Evolutionary conservation across 179 eudicot species (phyloP).

Genomic region (Amaranthus tricolor): DNA sequence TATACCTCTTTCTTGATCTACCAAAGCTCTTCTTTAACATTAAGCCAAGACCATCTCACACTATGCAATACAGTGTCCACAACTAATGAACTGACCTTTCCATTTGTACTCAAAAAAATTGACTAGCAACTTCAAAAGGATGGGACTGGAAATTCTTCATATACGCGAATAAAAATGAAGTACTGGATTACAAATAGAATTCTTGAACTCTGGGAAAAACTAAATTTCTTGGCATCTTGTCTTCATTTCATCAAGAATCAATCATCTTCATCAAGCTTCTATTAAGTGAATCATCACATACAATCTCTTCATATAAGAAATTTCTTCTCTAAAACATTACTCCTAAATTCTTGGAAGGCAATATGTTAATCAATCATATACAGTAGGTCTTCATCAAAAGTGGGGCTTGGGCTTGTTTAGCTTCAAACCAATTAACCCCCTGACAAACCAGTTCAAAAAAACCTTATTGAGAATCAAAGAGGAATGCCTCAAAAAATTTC

Average conservation of each 20-base stretch:
- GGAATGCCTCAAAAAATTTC: slow-evolving; percentile 9
- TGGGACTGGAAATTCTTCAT: slow-evolving; percentile 56
- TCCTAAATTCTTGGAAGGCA: slow-evolving; percentile 54
- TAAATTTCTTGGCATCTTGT: slow-evolving; percentile 44
- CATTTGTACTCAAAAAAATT: slow-evolving; percentile 44
- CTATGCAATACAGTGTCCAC: slow-evolving; percentile 11
- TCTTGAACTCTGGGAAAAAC: slow-evolving; percentile 45
- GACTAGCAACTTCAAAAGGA: slow-evolving; percentile 61
- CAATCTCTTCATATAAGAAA: slow-evolving; percentile 48
- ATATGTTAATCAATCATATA: slow-evolving; percentile 47
- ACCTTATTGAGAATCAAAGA: slow-evolving; percentile 40
- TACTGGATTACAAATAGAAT: slow-evolving; percentile 38
- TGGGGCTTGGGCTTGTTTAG: slow-evolving; percentile 92
- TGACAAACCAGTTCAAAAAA: slow-evolving; percentile 72
- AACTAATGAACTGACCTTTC: slow-evolving; percentile 33
- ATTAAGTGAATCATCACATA: slow-evolving; percentile 27
- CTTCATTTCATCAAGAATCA: slow-evolving; percentile 50
- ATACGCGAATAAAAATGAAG: slow-evolving; percentile 43
- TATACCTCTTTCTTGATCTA: slow-evolving; percentile 35
- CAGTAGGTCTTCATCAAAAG: slow-evolving; percentile 61
- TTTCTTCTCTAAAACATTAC: slow-evolving; percentile 57
- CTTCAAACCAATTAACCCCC: slow-evolving; percentile 84
- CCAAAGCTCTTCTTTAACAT: slow-evolving; percentile 32
- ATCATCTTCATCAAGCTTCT: slow-evolving; percentile 42
- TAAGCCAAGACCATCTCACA: slow-evolving; percentile 26